Evolutionary conservation across 192 early-diverging fungal genomes (phyloP).

Genomic region (Coemansia sp.): DNA sequence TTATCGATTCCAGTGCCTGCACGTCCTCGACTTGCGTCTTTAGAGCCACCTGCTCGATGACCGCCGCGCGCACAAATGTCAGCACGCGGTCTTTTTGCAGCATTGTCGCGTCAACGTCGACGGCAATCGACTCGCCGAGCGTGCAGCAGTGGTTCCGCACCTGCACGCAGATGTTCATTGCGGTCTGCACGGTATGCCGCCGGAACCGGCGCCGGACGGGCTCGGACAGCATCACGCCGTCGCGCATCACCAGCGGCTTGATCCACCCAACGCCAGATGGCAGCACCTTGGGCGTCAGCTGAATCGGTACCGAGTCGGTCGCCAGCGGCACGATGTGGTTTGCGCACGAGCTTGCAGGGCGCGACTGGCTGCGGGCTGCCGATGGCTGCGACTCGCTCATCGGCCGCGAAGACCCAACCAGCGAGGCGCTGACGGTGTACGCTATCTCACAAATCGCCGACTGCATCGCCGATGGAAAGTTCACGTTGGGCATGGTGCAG

Average conservation of each 20-base stretch:
- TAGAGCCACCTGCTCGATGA: constrained; percentile 47
- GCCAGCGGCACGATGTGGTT: constrained; percentile 31
- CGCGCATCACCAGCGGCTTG: constrained; percentile 50
- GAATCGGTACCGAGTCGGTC: constrained; percentile 18
- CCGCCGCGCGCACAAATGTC: constrained; percentile 43
- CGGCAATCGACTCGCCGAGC: constrained; percentile 40
- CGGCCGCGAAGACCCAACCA: constrained; percentile 16
- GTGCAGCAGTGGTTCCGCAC: constrained; percentile 53
- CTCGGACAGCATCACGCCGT: constrained; percentile 39
- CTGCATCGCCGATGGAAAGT: constrained; percentile 46
- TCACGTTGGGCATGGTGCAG: constrained; percentile 49
- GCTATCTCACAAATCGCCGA: constrained; percentile 47
- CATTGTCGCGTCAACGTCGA: constrained; percentile 49
- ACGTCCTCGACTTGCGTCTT: constrained; percentile 34
- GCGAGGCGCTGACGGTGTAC: constrained; percentile 30
- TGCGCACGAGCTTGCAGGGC: constrained; percentile 12
- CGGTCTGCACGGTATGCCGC: constrained; percentile 32
- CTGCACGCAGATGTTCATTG: constrained; percentile 50
- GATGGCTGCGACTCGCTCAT: too few species aligned
- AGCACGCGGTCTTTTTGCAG: constrained; percentile 50
- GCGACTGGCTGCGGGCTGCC: not conserved
- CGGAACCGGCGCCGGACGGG: constrained; percentile 34
- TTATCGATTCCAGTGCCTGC: constrained; percentile 26
- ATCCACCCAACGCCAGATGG: constrained; percentile 50
- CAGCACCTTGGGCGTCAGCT: constrained; percentile 41